These are phyloP conservation scores for Chlorophyllum brunneum DNA, from an alignment of 768 basidiomycete species.

Conservation along the genomic window DNA sequence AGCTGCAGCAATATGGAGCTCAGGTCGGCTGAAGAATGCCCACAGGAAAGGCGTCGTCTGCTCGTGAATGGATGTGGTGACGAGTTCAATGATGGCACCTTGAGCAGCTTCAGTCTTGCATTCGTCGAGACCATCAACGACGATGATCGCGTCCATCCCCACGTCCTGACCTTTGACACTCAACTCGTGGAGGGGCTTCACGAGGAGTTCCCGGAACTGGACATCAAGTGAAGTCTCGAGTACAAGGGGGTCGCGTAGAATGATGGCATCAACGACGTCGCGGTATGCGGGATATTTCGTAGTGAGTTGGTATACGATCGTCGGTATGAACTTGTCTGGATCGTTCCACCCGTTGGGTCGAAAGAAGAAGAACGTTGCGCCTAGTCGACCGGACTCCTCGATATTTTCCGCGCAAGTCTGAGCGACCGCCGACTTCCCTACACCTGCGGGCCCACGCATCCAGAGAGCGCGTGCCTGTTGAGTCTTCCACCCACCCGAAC, in stretches of 20 bases:
- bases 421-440: constrained; percentile 25
- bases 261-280: not conserved
- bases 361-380: constrained; percentile 20
- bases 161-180: not conserved
- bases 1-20: constrained; percentile 15
- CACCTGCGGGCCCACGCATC: constrained; percentile 21
- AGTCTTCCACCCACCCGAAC: no score
- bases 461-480: not conserved
- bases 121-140: constrained; percentile 25
- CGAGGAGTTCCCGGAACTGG: constrained; percentile 15
- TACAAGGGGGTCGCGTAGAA: not conserved
- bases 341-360: no score
- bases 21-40: constrained; percentile 23
- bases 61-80: not conserved
- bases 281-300: not conserved
- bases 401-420: constrained; percentile 24
- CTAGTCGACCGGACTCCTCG: not conserved
- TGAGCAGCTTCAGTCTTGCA: constrained; percentile 15
- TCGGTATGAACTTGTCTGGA: no score
- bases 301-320: constrained; percentile 13
- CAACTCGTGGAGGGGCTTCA: constrained; percentile 7
- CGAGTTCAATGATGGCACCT: constrained; percentile 12
- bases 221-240: constrained; percentile 2
- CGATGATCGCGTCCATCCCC: constrained; percentile 2
- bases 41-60: constrained; percentile 17